A percentile compares a stretch with the other conserved stretches of the same genome.
Evolutionary conservation across 805 yeast species (phyloP).

Genomic region (Cyberlindnera sargentensis): DNA sequence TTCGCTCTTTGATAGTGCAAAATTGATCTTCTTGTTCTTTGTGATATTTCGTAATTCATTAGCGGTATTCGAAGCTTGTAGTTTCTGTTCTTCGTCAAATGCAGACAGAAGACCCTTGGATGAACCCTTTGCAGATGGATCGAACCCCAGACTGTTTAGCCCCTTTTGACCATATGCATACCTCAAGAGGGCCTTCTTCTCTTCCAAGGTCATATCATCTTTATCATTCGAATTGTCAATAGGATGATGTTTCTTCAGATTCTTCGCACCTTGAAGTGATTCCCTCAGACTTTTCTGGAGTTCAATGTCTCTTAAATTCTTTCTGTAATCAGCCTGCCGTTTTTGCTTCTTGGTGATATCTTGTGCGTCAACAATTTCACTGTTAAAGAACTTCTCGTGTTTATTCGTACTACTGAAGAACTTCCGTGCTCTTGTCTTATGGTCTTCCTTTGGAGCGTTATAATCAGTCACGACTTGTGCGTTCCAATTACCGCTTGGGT

Average conservation of each 20-base stretch:
- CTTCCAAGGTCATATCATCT: constrained; percentile 19
- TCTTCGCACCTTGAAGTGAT: constrained; percentile 17
- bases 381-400: constrained; percentile 45
- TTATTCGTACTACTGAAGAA: constrained; percentile 36
- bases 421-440: constrained; percentile 17
- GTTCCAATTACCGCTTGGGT: constrained; percentile 22
- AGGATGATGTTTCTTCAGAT: constrained; percentile 19
- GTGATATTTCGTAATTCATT: constrained; percentile 23
- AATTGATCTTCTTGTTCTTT: constrained; percentile 27
- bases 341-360: constrained; percentile 32
- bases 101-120: constrained; percentile 11
- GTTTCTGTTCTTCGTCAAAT: constrained; percentile 14
- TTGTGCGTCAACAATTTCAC: constrained; percentile 26
- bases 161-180: constrained; percentile 35
- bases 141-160: constrained; percentile 41
- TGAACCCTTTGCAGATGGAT: constrained; percentile 34
- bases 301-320: constrained; percentile 9
- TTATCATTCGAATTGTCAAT: constrained; percentile 1
- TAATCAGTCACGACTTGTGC: constrained; percentile 22
- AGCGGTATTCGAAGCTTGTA: constrained; percentile 16
- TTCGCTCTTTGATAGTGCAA: constrained; percentile 28
- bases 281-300: constrained; percentile 2
- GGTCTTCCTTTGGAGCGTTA: constrained; percentile 20
- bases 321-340: constrained; percentile 24
- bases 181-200: constrained; percentile 24